Evolutionary conservation across 768 basidiomycete species (phyloP).

Genomic region (Leccinum pellstonianum): DNA sequence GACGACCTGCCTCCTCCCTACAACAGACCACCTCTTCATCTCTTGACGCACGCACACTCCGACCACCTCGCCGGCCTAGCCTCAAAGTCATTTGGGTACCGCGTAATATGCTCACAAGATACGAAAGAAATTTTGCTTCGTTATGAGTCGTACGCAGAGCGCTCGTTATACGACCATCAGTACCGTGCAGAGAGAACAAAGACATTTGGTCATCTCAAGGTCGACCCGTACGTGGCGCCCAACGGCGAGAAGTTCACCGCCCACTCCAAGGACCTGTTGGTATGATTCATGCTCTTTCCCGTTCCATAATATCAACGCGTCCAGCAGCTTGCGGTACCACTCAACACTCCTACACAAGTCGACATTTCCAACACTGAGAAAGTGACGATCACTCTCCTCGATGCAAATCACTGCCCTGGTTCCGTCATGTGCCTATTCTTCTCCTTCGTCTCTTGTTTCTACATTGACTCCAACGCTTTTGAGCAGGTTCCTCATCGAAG

Average conservation of each 20-base stretch:
- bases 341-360: slow-evolving; percentile 63
- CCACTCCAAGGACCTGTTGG: slow-evolving; percentile 60
- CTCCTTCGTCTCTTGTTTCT: not conserved
- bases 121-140: slow-evolving; percentile 84
- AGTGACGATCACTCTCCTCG: slow-evolving; percentile 76
- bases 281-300: not conserved
- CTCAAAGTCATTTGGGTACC: slow-evolving; percentile 68
- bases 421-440: slow-evolving; percentile 72
- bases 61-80: slow-evolving; percentile 82
- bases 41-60: slow-evolving; percentile 89
- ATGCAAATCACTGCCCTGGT: slow-evolving; percentile 95
- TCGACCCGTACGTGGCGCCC: slow-evolving; percentile 45
- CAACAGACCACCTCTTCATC: slow-evolving; percentile 50
- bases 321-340: slow-evolving; percentile 51
- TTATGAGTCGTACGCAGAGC: slow-evolving; percentile 68
- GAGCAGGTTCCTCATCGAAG: slow-evolving; percentile 83
- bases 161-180: slow-evolving; percentile 52
- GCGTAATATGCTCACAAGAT: slow-evolving; percentile 75
- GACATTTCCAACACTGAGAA: slow-evolving; percentile 54
- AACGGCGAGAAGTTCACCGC: slow-evolving; percentile 45
- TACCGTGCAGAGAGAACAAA: slow-evolving; percentile 32
- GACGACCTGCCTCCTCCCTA: slow-evolving; percentile 33
- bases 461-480: not conserved
- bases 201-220: slow-evolving; percentile 68
- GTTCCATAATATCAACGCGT: not conserved